phyloP scores from a whole-genome alignment of 1,139 yeast genomes.

The Schwanniomyces etchellsii region DNA sequence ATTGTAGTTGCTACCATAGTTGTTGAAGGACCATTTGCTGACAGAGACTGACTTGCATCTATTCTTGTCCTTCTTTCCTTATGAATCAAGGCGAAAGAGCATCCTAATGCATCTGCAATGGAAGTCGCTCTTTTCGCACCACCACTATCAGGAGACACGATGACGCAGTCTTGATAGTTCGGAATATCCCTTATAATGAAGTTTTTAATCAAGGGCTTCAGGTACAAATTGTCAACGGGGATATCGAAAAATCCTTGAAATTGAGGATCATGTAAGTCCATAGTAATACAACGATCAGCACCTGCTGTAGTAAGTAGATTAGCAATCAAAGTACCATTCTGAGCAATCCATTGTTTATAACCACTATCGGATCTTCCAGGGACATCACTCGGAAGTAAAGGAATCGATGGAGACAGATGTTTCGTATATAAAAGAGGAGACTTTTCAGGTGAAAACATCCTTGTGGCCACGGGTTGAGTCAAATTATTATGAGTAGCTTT shows the following conservation, averaged over 20 bases:
- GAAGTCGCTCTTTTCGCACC: constrained; percentile 97
- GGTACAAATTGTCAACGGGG: constrained; percentile 87
- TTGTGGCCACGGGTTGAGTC: constrained; percentile 7
- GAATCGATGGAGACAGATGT: constrained; percentile 2
- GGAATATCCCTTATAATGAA: constrained; percentile 73
- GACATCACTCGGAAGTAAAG: constrained; percentile 29
- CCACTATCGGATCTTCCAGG: constrained; percentile 51
- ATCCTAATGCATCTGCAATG: constrained; percentile 83
- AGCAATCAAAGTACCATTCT: constrained; percentile 90
- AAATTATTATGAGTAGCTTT: constrained; percentile 12
- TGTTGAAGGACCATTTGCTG: constrained; percentile 25
- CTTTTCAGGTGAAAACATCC: constrained; percentile 4
- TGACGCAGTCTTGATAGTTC: constrained; percentile 69
- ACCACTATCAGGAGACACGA: constrained; percentile 95
- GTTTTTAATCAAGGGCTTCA: constrained; percentile 77
- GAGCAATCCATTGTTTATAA: constrained; percentile 93
- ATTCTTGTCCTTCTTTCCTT: constrained; percentile 74
- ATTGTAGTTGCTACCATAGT: constrained; percentile 63
- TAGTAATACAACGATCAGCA: constrained; percentile 92
- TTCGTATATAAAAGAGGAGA: neutral
- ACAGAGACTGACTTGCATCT: too few species aligned
- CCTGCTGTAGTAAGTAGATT: constrained; percentile 88
- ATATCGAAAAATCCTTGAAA: constrained; percentile 91
- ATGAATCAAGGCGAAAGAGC: constrained; percentile 91
- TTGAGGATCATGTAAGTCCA: constrained; percentile 96